These are phyloP conservation scores for Hansenula lynferdii DNA, from an alignment of 1,139 yeast genomes.

Conservation along the genomic window DNA sequence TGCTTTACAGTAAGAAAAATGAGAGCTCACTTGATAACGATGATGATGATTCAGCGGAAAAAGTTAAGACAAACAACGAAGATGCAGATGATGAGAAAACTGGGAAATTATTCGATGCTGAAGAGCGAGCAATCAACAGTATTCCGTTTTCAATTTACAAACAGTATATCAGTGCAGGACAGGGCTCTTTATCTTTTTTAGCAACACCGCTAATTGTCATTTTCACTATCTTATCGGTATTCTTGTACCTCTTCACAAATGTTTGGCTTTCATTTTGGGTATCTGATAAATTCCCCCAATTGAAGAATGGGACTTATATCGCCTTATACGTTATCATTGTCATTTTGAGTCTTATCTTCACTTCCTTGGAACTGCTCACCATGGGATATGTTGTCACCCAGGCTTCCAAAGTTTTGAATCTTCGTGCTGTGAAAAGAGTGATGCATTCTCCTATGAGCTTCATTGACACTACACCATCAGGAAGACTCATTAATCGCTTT, in stretches of 20 bases:
- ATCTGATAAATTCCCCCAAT: conserved; percentile 42
- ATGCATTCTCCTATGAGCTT: conserved; percentile 72
- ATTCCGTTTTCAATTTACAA: conserved; percentile 39
- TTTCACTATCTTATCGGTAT: conserved; percentile 39
- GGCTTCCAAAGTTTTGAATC: conserved; percentile 35
- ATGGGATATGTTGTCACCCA: conserved; percentile 50
- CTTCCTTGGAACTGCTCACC: conserved; percentile 47
- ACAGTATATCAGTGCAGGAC: conserved; percentile 39
- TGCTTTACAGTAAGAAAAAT: conserved; percentile 36
- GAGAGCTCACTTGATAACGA: conserved; percentile 24
- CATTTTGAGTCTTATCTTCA: conserved; percentile 39
- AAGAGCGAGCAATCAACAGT: conserved; percentile 40
- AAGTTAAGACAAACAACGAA: conserved; percentile 22
- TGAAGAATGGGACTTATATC: conserved; percentile 56
- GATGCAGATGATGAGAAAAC: conserved; percentile 24
- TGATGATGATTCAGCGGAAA: conserved; percentile 17
- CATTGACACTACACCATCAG: conserved; percentile 65
- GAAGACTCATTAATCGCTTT: conserved; percentile 64
- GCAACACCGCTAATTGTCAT: conserved; percentile 37
- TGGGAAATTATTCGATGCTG: conserved; percentile 36
- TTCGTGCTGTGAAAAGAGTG: conserved; percentile 55
- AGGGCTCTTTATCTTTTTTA: conserved; percentile 37
- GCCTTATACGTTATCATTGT: conserved; percentile 62
- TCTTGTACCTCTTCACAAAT: conserved; percentile 57
- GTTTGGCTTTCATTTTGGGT: conserved; percentile 90